These are phyloP conservation scores for Sarocladiaceae sp. DNA, from an alignment of 2,329 filamentous ascomycete species.

Conservation along the genomic window DNA sequence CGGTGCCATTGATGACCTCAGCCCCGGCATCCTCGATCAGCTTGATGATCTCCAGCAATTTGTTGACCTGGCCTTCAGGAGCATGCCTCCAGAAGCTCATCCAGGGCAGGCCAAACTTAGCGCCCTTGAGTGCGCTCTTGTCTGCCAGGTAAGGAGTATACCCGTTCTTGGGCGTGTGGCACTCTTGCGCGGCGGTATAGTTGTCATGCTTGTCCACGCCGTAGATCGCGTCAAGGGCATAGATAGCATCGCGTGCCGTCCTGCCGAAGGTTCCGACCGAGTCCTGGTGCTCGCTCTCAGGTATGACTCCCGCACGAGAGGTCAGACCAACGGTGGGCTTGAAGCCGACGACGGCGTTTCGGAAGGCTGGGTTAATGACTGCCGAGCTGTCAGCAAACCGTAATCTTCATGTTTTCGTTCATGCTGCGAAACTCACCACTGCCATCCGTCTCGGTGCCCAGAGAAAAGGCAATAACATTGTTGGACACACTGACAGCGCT, in stretches of 20 bases:
- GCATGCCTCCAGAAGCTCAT: slow-evolving; percentile 62
- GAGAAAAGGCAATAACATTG: slow-evolving; percentile 55
- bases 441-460: slow-evolving; percentile 61
- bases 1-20: slow-evolving; percentile 62
- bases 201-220: slow-evolving; percentile 59
- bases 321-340: slow-evolving; percentile 72
- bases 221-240: slow-evolving; percentile 57
- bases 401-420: not conserved
- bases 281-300: slow-evolving; percentile 62
- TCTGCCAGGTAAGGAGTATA: slow-evolving; percentile 52
- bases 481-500: slow-evolving; percentile 58
- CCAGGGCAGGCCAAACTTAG: slow-evolving; percentile 67
- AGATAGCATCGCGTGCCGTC: slow-evolving; percentile 59
- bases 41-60: slow-evolving; percentile 40
- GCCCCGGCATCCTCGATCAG: slow-evolving; percentile 56
- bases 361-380: slow-evolving; percentile 63
- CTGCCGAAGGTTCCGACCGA: slow-evolving; percentile 61
- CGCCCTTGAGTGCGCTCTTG: slow-evolving; percentile 49
- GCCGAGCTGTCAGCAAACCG: not conserved
- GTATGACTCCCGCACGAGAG: slow-evolving; percentile 57
- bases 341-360: slow-evolving; percentile 64
- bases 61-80: slow-evolving; percentile 45
- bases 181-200: slow-evolving; percentile 54
- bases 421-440: slow-evolving; percentile 2
- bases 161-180: slow-evolving; percentile 45